phyloP scores from a whole-genome alignment of 495 filamentous ascomycete species.

The Letharia columbiana region DNA sequence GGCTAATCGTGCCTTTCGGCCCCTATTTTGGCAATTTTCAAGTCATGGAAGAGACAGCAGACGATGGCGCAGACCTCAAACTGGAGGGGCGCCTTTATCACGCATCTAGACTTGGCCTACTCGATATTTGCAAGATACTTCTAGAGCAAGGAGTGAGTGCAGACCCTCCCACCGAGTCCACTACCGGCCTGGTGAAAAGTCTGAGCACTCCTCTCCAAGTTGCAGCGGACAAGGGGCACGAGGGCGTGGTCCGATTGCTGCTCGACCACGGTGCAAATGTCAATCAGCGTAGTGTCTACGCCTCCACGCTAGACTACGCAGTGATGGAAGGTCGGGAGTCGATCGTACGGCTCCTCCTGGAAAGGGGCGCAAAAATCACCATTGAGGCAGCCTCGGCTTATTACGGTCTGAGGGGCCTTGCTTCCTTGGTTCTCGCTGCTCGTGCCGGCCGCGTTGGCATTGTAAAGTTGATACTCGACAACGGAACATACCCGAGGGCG shows the following conservation, averaged over 20 bases:
- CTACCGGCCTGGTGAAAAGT: background rate
- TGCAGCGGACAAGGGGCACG: constrained; percentile 29
- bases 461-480: background rate
- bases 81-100: background rate
- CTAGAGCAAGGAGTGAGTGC: background rate
- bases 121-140: background rate
- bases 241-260: constrained; percentile 24
- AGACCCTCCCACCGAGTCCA: background rate
- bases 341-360: background rate
- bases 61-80: background rate
- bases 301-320: background rate
- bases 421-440: background rate
- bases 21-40: background rate
- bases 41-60: background rate
- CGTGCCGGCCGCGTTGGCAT: background rate
- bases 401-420: background rate
- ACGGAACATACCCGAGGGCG: background rate
- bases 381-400: background rate
- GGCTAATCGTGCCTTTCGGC: background rate
- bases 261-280: constrained; percentile 23
- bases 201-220: constrained; percentile 24
- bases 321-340: background rate
- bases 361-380: background rate
- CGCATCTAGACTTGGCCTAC: background rate
- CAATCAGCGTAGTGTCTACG: constrained; percentile 15